Evolutionary conservation across 1,139 yeast genomes (phyloP).

Genomic region (Diutina mesorugosa): DNA sequence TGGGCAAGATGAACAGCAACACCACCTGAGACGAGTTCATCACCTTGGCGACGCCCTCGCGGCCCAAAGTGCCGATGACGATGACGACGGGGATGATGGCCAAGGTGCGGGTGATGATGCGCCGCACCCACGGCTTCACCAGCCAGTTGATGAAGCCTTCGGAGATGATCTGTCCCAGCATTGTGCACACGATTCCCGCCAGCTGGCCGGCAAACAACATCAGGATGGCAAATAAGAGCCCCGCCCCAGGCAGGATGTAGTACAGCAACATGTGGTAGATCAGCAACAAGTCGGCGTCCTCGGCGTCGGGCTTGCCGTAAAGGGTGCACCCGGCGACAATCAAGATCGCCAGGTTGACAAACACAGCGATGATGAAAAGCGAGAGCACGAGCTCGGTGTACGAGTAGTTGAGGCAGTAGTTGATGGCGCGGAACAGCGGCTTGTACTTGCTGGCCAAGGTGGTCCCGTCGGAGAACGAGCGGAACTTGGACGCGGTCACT

Average conservation of each 20-base stretch:
- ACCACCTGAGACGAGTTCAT: slow-evolving; percentile 85
- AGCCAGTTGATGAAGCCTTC: slow-evolving; percentile 88
- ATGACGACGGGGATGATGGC: slow-evolving; percentile 84
- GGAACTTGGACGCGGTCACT: slow-evolving; percentile 16
- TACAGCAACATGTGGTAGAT: slow-evolving; percentile 63
- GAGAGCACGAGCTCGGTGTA: slow-evolving; percentile 54
- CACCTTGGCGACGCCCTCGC: slow-evolving; percentile 72
- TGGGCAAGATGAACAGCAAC: slow-evolving; percentile 70
- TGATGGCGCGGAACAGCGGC: slow-evolving; percentile 56
- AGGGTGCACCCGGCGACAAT: slow-evolving; percentile 66
- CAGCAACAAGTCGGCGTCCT: slow-evolving; percentile 76
- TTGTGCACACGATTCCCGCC: slow-evolving; percentile 95
- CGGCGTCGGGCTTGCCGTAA: slow-evolving; percentile 28
- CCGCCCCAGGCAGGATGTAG: slow-evolving; percentile 84
- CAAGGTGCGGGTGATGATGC: slow-evolving; percentile 69
- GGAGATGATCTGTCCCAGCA: slow-evolving; percentile 93
- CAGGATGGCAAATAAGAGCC: slow-evolving; percentile 84
- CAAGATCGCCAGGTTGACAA: slow-evolving; percentile 62
- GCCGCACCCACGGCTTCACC: slow-evolving; percentile 73
- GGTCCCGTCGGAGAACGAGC: slow-evolving; percentile 25
- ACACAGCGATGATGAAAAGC: slow-evolving; percentile 56
- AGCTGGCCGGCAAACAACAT: slow-evolving; percentile 92
- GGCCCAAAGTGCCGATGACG: slow-evolving; percentile 67
- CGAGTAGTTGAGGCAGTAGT: slow-evolving; percentile 52
- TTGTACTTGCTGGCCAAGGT: slow-evolving; percentile 28